Conservation (phyloP, 352 stramenopile species). For the Aphanomyces euteiches region DNA sequence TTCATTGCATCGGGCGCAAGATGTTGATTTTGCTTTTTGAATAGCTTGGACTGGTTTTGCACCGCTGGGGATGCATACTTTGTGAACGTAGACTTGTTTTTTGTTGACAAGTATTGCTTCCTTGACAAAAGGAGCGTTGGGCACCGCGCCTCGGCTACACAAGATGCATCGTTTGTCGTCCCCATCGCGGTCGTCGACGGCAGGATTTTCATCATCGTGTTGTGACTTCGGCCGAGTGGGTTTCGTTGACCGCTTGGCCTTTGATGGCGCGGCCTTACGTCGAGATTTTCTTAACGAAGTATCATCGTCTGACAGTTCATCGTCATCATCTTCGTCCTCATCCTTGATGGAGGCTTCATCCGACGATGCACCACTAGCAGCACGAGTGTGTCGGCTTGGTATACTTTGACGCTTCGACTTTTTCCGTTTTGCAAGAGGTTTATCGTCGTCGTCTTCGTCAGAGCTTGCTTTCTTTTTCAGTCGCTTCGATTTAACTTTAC, state of each 20-base stretch:
- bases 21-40: constrained; percentile 70
- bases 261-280: neutral
- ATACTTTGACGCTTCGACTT: constrained; percentile 26
- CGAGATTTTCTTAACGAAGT: neutral
- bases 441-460: constrained; percentile 32
- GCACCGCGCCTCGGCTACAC: constrained; percentile 29
- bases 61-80: constrained; percentile 39
- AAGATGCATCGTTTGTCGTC: constrained; percentile 22
- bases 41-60: constrained; percentile 79
- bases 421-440: constrained; percentile 11
- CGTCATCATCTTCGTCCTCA: constrained; percentile 21
- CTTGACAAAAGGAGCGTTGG: constrained; percentile 63
- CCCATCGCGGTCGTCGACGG: constrained; percentile 34
- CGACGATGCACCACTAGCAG: neutral
- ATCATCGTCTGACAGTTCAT: constrained; percentile 18
- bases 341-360: constrained; percentile 5
- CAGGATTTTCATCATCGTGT: neutral
- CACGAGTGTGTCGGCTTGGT: neutral
- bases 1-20: constrained; percentile 64
- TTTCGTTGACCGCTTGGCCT: neutral
- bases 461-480: constrained; percentile 15
- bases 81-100: constrained; percentile 35
- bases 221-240: neutral
- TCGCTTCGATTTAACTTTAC: constrained; percentile 34
- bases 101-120: constrained; percentile 75